Base-by-base conservation (phyloP, 139 green algal species). In the Micromonas commoda region DNA sequence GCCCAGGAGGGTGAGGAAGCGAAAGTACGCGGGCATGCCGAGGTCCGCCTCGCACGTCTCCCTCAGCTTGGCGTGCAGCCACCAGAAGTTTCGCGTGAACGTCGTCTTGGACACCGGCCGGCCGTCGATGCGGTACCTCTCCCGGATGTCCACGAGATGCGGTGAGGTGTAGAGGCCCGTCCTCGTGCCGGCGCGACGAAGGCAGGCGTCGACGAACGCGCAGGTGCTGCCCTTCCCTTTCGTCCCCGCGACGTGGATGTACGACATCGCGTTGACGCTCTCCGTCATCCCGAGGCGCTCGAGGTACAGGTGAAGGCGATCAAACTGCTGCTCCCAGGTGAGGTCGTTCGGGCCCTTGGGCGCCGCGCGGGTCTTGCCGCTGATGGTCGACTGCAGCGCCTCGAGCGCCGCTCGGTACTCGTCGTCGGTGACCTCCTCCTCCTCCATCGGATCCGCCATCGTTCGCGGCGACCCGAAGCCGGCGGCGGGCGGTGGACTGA, bases 1-100 rank as follows among this genome's bases (percentile, higher is more conserved):
- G 92, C 89, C 88, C n/a, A 98, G 78, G 0, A 98, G 87, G 0
- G 92, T 97, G 32, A 97, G 80, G 85, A 98, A 98, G 35, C 89
- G 81, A 84, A 98, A 98, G 83, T 96, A 97, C 33, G 89, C 89
- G 0, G 94, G 90, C 88, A 96, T 95, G 72, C 88, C 90, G 1
- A 89, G 52, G 19, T 67, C 53, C 26, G 13, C 52, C 26, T n/a
- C 52, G 4, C 31, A 66, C 1, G 33, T 29, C 4, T 77, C 71
- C 19, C n/a, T 19, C n/a, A 68, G 21, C 52, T 37, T 60, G 26
- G 45, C 53, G 3, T 68, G 28, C 68, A 61, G 52, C 68, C 68
- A 75, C 68, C 68, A 75, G 61, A 75, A 75, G 19, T 60, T n/a
- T 39, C 38, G 37, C 5, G 38, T 39, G 6, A 75, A 75, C 38